A percentile compares a stretch with the other conserved stretches of the same genome.
phyloP scores from a whole-genome alignment of 306 rosid genomes.

The Begonia loranthoides region DNA sequence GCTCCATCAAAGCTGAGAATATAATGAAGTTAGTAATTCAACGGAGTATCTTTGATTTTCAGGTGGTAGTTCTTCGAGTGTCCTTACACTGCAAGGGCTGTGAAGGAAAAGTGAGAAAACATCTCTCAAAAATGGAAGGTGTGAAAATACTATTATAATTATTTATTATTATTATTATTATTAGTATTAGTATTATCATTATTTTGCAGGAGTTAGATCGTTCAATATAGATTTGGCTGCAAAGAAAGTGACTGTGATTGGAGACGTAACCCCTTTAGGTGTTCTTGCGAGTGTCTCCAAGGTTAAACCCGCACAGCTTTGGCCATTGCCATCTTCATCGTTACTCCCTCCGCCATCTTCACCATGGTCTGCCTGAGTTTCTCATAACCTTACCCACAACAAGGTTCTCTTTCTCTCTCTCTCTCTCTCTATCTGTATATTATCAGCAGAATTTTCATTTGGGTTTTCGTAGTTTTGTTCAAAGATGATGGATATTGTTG shows the following conservation, averaged over 20 bases:
- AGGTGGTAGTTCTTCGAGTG: conserved; percentile 57
- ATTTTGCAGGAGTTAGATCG: conserved; percentile 68
- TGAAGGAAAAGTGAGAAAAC: conserved; percentile 57
- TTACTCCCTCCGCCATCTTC: conserved; percentile 16
- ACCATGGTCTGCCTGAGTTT: background rate
- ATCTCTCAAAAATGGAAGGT: conserved; percentile 68
- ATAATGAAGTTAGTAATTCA: no score
- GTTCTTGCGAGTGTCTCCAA: conserved; percentile 65
- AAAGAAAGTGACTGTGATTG: conserved; percentile 70
- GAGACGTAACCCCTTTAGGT: conserved; percentile 57
- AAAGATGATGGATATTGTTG: no score
- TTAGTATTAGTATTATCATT: background rate
- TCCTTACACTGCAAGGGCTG: conserved; percentile 65
- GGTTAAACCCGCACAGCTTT: conserved; percentile 78
- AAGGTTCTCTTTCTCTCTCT: no score
- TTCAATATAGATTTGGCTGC: conserved; percentile 57
- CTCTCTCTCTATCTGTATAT: no score
- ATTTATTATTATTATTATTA: background rate
- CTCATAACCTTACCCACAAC: no score
- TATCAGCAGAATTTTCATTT: no score
- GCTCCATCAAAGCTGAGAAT: no score
- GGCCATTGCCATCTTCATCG: conserved; percentile 41
- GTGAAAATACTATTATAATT: background rate
- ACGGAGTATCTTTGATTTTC: background rate
- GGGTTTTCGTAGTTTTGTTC: no score